phyloP scores from a whole-genome alignment of 2,329 filamentous ascomycete genomes.

The Cercospora brassicicola region DNA sequence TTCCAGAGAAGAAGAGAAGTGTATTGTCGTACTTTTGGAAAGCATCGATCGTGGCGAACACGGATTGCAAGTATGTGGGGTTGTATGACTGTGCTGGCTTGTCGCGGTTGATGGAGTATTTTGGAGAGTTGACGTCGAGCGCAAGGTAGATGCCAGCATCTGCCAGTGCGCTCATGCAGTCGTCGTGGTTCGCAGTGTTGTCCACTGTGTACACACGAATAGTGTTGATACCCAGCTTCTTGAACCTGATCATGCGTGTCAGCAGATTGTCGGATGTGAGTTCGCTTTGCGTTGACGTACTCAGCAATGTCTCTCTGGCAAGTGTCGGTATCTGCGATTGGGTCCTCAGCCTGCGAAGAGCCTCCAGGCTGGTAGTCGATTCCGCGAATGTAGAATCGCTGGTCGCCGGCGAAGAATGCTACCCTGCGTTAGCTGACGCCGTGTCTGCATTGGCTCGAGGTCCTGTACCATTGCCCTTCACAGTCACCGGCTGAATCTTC shows the following conservation, averaged over 20 bases:
- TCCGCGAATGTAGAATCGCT: constrained; percentile 62
- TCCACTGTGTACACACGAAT: constrained; percentile 91
- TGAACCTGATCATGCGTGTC: constrained; percentile 55
- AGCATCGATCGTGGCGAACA: constrained; percentile 85
- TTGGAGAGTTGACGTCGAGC: constrained; percentile 85
- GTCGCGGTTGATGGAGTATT: constrained; percentile 81
- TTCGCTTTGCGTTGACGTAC: constrained; percentile 15
- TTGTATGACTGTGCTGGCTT: constrained; percentile 80
- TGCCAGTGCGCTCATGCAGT: constrained; percentile 78
- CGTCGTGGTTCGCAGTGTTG: constrained; percentile 77
- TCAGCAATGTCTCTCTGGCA: constrained; percentile 79
- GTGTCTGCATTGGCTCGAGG: not conserved
- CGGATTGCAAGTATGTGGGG: constrained; percentile 75
- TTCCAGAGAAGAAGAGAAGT: constrained; percentile 78
- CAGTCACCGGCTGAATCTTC: constrained; percentile 57
- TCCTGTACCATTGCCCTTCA: constrained; percentile 61
- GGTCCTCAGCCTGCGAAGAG: constrained; percentile 65
- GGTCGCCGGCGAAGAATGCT: constrained; percentile 63
- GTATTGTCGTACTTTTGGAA: constrained; percentile 84
- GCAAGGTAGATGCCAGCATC: constrained; percentile 90
- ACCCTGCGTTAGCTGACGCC: constrained; percentile 26
- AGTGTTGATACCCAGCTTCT: constrained; percentile 84
- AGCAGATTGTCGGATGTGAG: not conserved
- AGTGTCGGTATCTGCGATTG: constrained; percentile 66
- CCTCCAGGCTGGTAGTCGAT: constrained; percentile 59